Conservation (phyloP, 2,329 filamentous ascomycete species). For the Ophiostoma australiae region DNA sequence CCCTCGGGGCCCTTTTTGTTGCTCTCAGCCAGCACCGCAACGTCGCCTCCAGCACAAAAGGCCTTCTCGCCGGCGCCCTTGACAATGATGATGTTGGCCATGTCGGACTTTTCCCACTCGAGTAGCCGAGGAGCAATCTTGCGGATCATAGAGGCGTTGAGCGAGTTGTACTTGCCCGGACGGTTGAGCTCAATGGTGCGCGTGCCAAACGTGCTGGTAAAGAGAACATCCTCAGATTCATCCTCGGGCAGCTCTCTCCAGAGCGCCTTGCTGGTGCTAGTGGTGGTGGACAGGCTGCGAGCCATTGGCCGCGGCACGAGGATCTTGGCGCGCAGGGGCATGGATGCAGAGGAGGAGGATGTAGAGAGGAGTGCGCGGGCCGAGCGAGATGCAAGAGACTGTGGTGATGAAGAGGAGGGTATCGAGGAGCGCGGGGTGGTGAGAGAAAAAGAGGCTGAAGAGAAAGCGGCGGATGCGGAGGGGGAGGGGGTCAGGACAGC, state of each 20-base stretch:
- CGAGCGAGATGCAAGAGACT: not conserved
- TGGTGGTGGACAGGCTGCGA: constrained; percentile 38
- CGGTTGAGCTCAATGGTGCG: constrained; percentile 92
- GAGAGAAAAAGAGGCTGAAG: not conserved
- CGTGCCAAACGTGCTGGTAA: constrained; percentile 81
- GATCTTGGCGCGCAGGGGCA: constrained; percentile 79
- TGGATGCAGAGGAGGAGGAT: constrained; percentile 36
- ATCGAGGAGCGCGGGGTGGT: not conserved
- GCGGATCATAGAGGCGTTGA: constrained; percentile 89
- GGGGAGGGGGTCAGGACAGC: constrained; percentile 31
- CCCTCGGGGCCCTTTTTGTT: constrained; percentile 66
- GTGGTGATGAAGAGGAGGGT: constrained; percentile 6
- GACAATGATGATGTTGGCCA: constrained; percentile 88
- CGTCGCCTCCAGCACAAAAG: constrained; percentile 91
- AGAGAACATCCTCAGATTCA: constrained; percentile 85
- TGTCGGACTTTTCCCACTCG: constrained; percentile 91
- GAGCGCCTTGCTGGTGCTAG: constrained; percentile 24
- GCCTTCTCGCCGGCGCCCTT: constrained; percentile 82
- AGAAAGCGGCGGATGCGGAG: constrained; percentile 36
- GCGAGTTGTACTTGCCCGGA: constrained; percentile 82
- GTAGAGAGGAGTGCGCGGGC: constrained; percentile 1
- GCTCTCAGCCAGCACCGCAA: constrained; percentile 67
- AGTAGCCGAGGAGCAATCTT: constrained; percentile 86
- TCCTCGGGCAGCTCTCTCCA: constrained; percentile 61
- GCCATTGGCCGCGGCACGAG: constrained; percentile 52